Conservation (phyloP, 2,329 filamentous ascomycete species). For the Ophiosphaerella narmari region DNA sequence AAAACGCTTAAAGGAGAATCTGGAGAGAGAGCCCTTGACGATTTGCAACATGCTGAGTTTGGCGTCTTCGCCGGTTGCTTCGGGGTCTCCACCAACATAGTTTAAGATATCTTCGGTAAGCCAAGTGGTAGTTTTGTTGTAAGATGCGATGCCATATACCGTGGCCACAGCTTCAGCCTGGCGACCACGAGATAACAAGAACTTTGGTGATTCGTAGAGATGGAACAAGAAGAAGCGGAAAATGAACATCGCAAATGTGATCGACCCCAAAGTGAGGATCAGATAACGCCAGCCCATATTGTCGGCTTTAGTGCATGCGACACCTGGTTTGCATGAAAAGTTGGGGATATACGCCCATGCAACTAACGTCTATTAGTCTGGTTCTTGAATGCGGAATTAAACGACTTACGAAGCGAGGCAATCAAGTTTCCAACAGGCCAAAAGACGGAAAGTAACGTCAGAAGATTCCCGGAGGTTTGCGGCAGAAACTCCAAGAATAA, state of each 20-base stretch:
- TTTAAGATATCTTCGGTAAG: conserved; percentile 72
- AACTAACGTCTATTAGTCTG: conserved; percentile 48
- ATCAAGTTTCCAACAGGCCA: conserved; percentile 84
- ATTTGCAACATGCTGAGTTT: conserved; percentile 54
- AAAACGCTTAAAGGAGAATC: conserved; percentile 71
- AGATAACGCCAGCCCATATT: conserved; percentile 78
- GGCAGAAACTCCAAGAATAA: conserved; percentile 85
- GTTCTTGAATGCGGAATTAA: neutral
- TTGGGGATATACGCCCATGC: conserved; percentile 78
- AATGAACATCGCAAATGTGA: conserved; percentile 78
- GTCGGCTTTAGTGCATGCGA: conserved; percentile 55
- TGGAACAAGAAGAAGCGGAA: conserved; percentile 80
- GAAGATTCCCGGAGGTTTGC: conserved; percentile 70
- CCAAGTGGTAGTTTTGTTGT: conserved; percentile 59
- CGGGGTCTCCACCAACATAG: conserved; percentile 55
- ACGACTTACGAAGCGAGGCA: conserved; percentile 47
- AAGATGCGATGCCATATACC: conserved; percentile 75
- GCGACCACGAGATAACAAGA: conserved; percentile 73
- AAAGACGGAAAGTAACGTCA: conserved; percentile 83
- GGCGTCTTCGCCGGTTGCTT: conserved; percentile 40
- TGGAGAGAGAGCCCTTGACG: conserved; percentile 63
- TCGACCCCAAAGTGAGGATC: conserved; percentile 69
- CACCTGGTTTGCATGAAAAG: conserved; percentile 56
- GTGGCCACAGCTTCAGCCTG: conserved; percentile 80
- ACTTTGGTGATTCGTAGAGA: conserved; percentile 85